phyloP scores from a whole-genome alignment of 176 grass and related monocot species.

The Triticum aestivum region DNA sequence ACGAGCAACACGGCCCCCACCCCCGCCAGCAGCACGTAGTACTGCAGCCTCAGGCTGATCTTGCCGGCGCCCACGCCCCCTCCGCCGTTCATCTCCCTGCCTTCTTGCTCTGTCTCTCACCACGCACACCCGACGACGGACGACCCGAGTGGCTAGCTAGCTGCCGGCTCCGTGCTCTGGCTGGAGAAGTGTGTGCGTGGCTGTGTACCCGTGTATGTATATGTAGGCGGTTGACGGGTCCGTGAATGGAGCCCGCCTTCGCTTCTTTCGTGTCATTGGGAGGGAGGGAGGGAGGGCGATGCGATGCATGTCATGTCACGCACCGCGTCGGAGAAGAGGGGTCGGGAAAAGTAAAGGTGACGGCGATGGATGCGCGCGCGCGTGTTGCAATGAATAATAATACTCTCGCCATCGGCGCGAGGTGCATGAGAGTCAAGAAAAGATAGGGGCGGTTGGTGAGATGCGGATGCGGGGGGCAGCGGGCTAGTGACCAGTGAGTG shows the following conservation, averaged over 20 bases:
- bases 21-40: conserved; percentile 38
- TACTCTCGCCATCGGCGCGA: neutral
- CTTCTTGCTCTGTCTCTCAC: neutral
- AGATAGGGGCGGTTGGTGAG: conserved; percentile 6
- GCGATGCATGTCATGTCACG: neutral
- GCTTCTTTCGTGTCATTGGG: neutral
- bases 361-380: neutral
- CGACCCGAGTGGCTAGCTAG: too few species aligned
- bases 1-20: conserved; percentile 1
- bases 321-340: neutral
- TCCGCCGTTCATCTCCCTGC: neutral
- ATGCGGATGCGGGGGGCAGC: neutral
- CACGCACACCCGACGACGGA: too few species aligned
- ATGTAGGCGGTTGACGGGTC: neutral
- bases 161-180: too few species aligned
- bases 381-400: neutral
- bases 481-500: neutral
- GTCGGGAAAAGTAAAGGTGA: neutral
- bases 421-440: neutral
- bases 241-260: neutral
- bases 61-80: neutral
- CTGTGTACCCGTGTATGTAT: neutral
- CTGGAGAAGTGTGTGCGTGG: neutral
- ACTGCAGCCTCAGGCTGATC: conserved; percentile 41
- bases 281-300: neutral